These are phyloP conservation scores for Amanita rubescens DNA, from an alignment of 768 basidiomycete species.

Conservation along the genomic window DNA sequence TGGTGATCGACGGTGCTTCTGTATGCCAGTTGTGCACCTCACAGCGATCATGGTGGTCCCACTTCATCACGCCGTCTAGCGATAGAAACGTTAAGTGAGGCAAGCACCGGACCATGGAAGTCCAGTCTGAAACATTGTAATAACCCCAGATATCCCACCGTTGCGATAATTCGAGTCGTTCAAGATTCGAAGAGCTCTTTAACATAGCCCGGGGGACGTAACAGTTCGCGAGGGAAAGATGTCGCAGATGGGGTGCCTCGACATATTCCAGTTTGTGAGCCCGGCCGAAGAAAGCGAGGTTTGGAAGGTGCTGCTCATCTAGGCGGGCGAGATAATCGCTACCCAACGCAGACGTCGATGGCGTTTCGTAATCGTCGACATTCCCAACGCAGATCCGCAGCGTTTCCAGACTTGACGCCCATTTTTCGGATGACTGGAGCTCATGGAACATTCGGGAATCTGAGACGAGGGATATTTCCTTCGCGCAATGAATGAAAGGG, in stretches of 20 bases:
- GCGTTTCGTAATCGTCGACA: background rate
- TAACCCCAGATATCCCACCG: too few species aligned
- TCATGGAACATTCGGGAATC: background rate
- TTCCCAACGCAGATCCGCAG: background rate
- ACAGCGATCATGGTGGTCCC: too few species aligned
- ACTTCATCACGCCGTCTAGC: background rate
- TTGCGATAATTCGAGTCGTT: background rate
- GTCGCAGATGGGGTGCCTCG: background rate
- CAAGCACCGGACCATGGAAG: background rate
- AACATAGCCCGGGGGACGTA: background rate
- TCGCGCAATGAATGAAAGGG: background rate
- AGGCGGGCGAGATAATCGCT: background rate
- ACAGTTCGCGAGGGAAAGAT: background rate
- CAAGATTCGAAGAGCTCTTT: background rate
- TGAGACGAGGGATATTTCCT: background rate
- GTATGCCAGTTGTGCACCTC: too few species aligned
- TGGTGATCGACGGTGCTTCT: background rate
- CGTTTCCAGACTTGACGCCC: background rate
- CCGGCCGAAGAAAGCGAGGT: background rate
- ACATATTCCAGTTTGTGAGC: background rate
- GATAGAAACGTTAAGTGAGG: background rate
- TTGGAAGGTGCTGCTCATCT: background rate
- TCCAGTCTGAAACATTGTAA: background rate
- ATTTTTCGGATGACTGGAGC: background rate
- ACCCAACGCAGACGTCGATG: background rate